A percentile compares a stretch with the other conserved stretches of the same genome.
Conservation (phyloP, 805 yeast species). For the Candida manassasensis region DNA sequence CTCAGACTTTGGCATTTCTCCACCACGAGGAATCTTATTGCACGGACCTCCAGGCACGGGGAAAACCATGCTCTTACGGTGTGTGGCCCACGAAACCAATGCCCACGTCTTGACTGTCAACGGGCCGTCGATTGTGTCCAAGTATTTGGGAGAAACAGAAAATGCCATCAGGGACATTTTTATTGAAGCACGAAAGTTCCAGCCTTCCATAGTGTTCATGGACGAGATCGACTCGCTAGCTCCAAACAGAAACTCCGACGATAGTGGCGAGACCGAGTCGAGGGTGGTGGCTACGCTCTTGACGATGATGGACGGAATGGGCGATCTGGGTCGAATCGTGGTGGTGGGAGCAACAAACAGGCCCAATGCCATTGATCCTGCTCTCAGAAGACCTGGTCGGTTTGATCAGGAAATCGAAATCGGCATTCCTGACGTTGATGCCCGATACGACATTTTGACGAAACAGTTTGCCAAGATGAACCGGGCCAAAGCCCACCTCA, state of each 20-base stretch:
- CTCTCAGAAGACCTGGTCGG: slow-evolving; percentile 80
- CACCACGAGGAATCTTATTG: slow-evolving; percentile 88
- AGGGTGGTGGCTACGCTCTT: slow-evolving; percentile 85
- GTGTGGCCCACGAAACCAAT: slow-evolving; percentile 71
- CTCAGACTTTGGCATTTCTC: slow-evolving; percentile 78
- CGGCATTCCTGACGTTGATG: slow-evolving; percentile 85
- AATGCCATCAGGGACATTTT: slow-evolving; percentile 75
- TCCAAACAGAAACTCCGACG: slow-evolving; percentile 80
- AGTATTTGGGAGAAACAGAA: slow-evolving; percentile 93
- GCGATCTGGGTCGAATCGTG: slow-evolving; percentile 59
- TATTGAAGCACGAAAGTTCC: slow-evolving; percentile 77
- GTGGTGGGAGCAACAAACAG: slow-evolving; percentile 73
- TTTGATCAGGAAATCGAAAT: slow-evolving; percentile 87
- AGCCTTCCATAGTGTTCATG: slow-evolving; percentile 82
- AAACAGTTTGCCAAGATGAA: slow-evolving; percentile 57
- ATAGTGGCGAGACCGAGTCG: slow-evolving; percentile 84
- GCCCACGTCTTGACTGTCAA: slow-evolving; percentile 84
- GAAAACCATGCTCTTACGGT: slow-evolving; percentile 79
- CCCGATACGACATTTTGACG: slow-evolving; percentile 66
- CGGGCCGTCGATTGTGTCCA: slow-evolving; percentile 90
- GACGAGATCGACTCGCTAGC: slow-evolving; percentile 94
- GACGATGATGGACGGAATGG: slow-evolving; percentile 77
- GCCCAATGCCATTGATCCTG: slow-evolving; percentile 64
- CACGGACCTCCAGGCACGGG: slow-evolving; percentile 99
- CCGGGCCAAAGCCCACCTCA: slow-evolving; percentile 40